A percentile compares a stretch with the other conserved stretches of the same genome.
Conservation (phyloP, 345 rosid species). For the Aurinia saxatilis region DNA sequence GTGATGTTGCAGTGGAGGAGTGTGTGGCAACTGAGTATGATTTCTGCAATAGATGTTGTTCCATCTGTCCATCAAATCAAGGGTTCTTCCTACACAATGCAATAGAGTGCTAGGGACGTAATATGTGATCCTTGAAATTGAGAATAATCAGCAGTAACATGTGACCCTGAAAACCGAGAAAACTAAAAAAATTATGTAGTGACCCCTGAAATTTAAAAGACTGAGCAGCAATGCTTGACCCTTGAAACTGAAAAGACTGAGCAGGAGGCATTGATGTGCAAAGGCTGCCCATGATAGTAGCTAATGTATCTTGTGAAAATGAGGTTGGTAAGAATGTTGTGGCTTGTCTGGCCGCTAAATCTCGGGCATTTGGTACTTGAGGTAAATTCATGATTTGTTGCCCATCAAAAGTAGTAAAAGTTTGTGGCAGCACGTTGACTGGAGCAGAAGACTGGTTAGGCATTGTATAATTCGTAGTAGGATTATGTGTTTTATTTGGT, state of each 20-base stretch:
- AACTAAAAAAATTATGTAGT: too few species aligned
- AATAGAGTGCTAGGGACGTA: neutral
- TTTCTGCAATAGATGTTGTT: conserved; percentile 4
- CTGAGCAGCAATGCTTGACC: too few species aligned
- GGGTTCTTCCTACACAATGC: conserved; percentile 23
- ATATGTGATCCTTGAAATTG: too few species aligned
- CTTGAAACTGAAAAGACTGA: conserved; percentile 26
- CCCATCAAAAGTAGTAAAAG: conserved; percentile 23
- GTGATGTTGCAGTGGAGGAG: conserved; percentile 30
- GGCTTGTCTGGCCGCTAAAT: conserved; percentile 45
- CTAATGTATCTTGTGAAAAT: conserved; percentile 11
- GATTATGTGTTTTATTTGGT: conserved; percentile 15
- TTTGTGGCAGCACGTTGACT: conserved; percentile 22
- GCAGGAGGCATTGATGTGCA: conserved; percentile 9
- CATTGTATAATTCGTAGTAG: conserved; percentile 16
- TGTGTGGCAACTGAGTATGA: conserved; percentile 25
- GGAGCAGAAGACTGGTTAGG: conserved; percentile 32
- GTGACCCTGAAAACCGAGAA: too few species aligned
- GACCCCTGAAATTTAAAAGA: too few species aligned
- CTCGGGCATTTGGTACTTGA: conserved; percentile 30
- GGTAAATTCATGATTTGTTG: conserved; percentile 35
- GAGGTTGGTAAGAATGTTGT: conserved; percentile 32
- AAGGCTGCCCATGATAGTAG: neutral
- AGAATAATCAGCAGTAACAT: too few species aligned
- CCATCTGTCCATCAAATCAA: conserved; percentile 32